Conservation (phyloP, 495 filamentous ascomycete genomes). For the Lasiosphaeriaceae sp. region DNA sequence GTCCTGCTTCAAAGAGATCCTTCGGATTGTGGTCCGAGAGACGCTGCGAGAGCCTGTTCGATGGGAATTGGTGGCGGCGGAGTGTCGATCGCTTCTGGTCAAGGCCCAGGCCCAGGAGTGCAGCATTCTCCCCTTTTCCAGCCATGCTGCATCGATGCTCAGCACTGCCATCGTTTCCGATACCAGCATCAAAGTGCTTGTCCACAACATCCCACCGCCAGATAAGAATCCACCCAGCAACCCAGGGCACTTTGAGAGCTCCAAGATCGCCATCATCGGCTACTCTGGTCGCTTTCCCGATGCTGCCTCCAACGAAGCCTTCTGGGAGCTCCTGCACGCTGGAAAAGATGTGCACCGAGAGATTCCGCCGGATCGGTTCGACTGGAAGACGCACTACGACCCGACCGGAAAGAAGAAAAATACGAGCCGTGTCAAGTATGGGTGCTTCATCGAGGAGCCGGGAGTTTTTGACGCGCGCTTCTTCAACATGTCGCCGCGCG, state of each 20-base stretch:
- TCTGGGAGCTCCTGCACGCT: slow-evolving; percentile 61
- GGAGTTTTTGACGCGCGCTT: slow-evolving; percentile 71
- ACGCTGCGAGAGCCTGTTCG: neutral
- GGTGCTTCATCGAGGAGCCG: slow-evolving; percentile 72
- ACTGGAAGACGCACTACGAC: slow-evolving; percentile 67
- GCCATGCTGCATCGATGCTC: neutral
- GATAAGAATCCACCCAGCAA: neutral
- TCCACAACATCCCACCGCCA: neutral
- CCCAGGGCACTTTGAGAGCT: slow-evolving; percentile 7
- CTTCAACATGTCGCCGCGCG: slow-evolving; percentile 84
- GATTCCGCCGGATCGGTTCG: slow-evolving; percentile 64
- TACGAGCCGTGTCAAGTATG: slow-evolving; percentile 63
- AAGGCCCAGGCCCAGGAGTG: neutral
- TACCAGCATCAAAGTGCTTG: neutral
- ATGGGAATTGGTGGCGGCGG: neutral
- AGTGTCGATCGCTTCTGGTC: neutral
- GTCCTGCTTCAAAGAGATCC: neutral
- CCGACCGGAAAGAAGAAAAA: slow-evolving; percentile 64
- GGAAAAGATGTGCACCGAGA: slow-evolving; percentile 48
- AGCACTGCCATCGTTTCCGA: neutral
- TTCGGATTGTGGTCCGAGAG: neutral
- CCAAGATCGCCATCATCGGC: slow-evolving; percentile 59
- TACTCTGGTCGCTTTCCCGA: slow-evolving; percentile 62
- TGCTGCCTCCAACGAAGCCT: slow-evolving; percentile 47
- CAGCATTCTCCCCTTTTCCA: neutral